A percentile compares a stretch with the other conserved stretches of the same genome.
phyloP scores from a whole-genome alignment of 805 yeast genomes.

The Saccharomyces mikatae region DNA sequence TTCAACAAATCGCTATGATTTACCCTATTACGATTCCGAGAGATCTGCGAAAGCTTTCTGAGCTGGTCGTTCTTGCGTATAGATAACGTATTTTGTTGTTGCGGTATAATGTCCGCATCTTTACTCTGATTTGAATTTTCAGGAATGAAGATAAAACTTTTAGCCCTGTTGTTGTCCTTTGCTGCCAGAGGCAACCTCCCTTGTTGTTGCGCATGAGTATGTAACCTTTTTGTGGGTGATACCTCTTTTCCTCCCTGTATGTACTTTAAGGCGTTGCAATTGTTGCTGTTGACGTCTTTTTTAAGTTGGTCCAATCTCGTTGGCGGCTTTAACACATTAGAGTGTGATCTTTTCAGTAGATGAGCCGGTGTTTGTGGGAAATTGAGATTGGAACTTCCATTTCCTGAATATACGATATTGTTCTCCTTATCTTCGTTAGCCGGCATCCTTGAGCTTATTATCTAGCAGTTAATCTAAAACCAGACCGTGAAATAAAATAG shows the following conservation, averaged over 20 bases:
- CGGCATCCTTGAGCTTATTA: neutral
- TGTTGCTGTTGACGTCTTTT: neutral
- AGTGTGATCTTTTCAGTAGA: conserved; percentile 17
- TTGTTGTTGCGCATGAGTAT: conserved; percentile 1
- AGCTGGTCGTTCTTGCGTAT: neutral
- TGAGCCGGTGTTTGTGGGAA: conserved; percentile 23
- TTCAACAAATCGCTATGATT: neutral
- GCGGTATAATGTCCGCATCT: neutral
- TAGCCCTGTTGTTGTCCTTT: conserved; percentile 24
- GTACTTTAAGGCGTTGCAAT: neutral
- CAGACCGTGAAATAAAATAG: neutral
- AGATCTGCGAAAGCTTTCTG: neutral
- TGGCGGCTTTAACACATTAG: conserved; percentile 12
- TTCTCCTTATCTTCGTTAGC: conserved; percentile 9
- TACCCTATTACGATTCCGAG: neutral
- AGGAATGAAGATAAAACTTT: conserved; percentile 4
- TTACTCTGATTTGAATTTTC: neutral
- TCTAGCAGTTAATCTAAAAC: neutral
- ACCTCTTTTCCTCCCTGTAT: conserved; percentile 4
- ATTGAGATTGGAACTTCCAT: conserved; percentile 1
- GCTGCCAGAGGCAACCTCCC: conserved; percentile 25
- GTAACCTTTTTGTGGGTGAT: conserved; percentile 7
- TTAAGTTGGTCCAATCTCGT: conserved; percentile 1
- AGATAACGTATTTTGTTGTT: neutral
- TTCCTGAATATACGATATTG: conserved; percentile 4